Base-by-base conservation (phyloP, 73 alveolate species). In the Symbiodinium pilosum region DNA sequence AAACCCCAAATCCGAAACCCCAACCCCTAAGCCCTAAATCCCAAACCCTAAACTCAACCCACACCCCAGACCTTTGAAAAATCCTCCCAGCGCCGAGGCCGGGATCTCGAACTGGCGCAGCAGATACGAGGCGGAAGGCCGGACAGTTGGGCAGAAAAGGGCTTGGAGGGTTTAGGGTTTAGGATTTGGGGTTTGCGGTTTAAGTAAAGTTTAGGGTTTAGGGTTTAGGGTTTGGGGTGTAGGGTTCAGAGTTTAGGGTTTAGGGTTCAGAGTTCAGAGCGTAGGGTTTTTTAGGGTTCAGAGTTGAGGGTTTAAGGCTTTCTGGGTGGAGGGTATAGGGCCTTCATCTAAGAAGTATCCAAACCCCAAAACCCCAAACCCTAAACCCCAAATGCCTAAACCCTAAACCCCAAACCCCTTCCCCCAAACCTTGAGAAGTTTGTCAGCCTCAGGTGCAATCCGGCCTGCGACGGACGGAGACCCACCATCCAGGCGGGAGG, bases 41-140 rank as follows among this genome's bases (percentile, higher is more conserved):
- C 69, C 24, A 52, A 52, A 52, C 69, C 69, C 3, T 5, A 5
- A 52, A 52, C 14, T n/a, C n/a, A n/a, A n/a, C n/a, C n/a, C n/a
- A n/a, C n/a, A n/a, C n/a, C n/a, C n/a, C n/a, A n/a, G n/a, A n/a
- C n/a, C n/a, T n/a, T n/a, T n/a, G n/a, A n/a, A n/a, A n/a, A n/a
- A n/a, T n/a, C n/a, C n/a, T 11, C 64, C 64, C 24, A 5, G 12
- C 69, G 69, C 69, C 69, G 14, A 52, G 69, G 94, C 86, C 11
- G 95, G 95, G 38, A 88, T 88, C 87, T 28, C 32, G 34, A 88
- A 68, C 86, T 88, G 95, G 95, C 71, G 95, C 71, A 39, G 40
- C 36, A 88, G 71, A 56, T 88, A 88, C 43, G 95, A 88, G n/a
- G 36, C 95, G 36, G 36, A 75, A n/a, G 83, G 84, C n/a, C n/a